Evolutionary conservation across 371 early-diverging fungal species (phyloP).

Genomic region (Dinochytrium kinnereticum): DNA sequence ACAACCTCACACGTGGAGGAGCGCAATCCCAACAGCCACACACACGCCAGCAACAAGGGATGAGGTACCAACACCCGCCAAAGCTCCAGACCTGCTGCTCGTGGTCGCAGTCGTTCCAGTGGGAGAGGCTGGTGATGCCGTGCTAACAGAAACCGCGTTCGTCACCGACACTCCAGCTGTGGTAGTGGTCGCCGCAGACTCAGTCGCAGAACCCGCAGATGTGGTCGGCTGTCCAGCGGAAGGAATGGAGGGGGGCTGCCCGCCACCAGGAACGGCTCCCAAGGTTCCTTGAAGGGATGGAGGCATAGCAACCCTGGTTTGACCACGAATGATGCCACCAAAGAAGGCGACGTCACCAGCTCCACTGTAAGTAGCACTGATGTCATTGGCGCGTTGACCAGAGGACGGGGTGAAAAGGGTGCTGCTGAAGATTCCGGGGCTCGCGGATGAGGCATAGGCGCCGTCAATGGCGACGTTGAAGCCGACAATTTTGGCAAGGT

Average conservation of each 20-base stretch:
- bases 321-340: constrained; percentile 4
- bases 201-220: background rate
- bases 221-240: background rate
- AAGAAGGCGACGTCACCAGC: constrained; percentile 6
- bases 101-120: background rate
- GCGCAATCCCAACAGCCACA: background rate
- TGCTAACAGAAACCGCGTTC: background rate
- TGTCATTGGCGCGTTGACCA: background rate
- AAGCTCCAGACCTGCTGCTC: background rate
- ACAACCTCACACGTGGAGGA: no score
- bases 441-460: background rate
- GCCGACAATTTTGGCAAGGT: background rate
- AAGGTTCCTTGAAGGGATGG: background rate
- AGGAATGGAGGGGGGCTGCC: background rate
- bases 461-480: background rate
- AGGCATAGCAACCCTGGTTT: background rate
- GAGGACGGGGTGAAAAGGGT: background rate
- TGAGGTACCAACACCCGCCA: background rate
- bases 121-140: no score
- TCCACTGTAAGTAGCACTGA: background rate
- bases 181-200: background rate
- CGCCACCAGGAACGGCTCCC: background rate
- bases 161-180: background rate
- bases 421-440: background rate
- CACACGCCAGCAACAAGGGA: background rate